A percentile compares a stretch with the other conserved stretches of the same genome.
Evolutionary conservation across 2,329 filamentous ascomycete species (phyloP).

Genomic region (Penicillium paneum): DNA sequence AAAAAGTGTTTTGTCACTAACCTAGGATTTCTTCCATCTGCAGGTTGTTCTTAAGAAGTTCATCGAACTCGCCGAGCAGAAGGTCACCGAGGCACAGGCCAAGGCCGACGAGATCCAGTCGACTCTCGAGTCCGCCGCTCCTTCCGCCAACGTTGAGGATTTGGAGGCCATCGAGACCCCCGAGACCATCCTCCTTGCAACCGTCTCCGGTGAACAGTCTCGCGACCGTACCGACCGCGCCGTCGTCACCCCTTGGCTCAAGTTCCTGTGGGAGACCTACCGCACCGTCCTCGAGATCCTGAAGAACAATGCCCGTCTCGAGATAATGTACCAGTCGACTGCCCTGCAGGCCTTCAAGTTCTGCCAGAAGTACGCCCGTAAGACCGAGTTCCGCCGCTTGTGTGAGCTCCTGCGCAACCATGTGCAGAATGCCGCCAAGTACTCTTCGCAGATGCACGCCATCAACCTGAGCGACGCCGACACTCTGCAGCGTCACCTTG

Average conservation of each 20-base stretch:
- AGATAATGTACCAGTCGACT: slow-evolving; percentile 97
- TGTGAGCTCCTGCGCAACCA: slow-evolving; percentile 98
- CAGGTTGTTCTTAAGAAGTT: slow-evolving; percentile 90
- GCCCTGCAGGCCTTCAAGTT: slow-evolving; percentile 98
- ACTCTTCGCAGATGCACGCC: slow-evolving; percentile 97
- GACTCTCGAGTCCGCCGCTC: slow-evolving; percentile 70
- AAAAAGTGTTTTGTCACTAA: not conserved
- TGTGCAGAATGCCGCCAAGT: slow-evolving; percentile 98
- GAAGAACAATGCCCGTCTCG: slow-evolving; percentile 96
- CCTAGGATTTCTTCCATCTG: slow-evolving; percentile 32
- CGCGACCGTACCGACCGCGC: slow-evolving; percentile 95
- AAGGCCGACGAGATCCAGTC: slow-evolving; percentile 96
- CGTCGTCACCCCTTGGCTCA: slow-evolving; percentile 98
- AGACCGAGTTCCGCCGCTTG: slow-evolving; percentile 98
- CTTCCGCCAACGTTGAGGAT: slow-evolving; percentile 79
- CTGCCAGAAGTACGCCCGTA: slow-evolving; percentile 95
- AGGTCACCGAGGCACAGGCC: slow-evolving; percentile 91
- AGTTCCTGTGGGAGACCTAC: slow-evolving; percentile 99
- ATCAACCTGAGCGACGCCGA: slow-evolving; percentile 98
- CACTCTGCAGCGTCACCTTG: slow-evolving; percentile 92
- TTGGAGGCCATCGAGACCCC: slow-evolving; percentile 96
- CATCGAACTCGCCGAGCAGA: slow-evolving; percentile 93
- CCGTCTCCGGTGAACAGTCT: slow-evolving; percentile 96
- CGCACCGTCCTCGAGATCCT: slow-evolving; percentile 97
- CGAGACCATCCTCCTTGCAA: slow-evolving; percentile 95